A percentile compares a stretch with the other conserved stretches of the same genome.
phyloP scores from a whole-genome alignment of 2,329 filamentous ascomycete species.

The Davidsoniella eucalypti region DNA sequence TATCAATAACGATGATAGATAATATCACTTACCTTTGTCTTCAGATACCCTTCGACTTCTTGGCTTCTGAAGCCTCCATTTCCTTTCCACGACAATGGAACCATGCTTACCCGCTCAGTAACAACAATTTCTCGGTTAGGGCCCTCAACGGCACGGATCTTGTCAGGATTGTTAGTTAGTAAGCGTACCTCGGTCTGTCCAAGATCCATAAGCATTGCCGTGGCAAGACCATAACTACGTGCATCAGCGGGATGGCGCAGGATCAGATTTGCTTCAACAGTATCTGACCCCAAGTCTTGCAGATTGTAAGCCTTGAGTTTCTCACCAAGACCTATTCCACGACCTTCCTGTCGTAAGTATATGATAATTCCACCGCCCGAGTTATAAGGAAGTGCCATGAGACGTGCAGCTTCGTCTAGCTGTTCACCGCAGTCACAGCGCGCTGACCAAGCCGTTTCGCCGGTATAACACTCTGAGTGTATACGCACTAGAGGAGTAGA shows the following conservation, averaged over 20 bases:
- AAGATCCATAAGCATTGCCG: constrained; percentile 79
- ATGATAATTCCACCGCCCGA: constrained; percentile 73
- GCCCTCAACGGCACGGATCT: constrained; percentile 85
- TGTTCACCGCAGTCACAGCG: constrained; percentile 97
- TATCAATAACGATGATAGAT: not conserved
- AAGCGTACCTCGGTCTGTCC: constrained; percentile 64
- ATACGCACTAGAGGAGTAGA: constrained; percentile 64
- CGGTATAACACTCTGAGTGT: constrained; percentile 96
- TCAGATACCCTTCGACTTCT: constrained; percentile 86
- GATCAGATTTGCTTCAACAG: constrained; percentile 85
- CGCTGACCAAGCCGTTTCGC: constrained; percentile 95
- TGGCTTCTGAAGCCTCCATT: constrained; percentile 67
- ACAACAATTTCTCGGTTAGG: constrained; percentile 78
- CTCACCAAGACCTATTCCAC: constrained; percentile 84
- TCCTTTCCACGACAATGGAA: constrained; percentile 83
- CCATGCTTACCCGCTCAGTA: constrained; percentile 83
- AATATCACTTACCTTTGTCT: constrained; percentile 59
- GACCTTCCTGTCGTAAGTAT: constrained; percentile 88
- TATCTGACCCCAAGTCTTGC: constrained; percentile 93
- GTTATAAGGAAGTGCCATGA: constrained; percentile 62
- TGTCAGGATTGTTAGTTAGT: constrained; percentile 94
- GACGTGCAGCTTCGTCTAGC: constrained; percentile 80
- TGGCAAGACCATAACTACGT: constrained; percentile 87
- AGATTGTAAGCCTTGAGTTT: constrained; percentile 98
- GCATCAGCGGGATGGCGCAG: constrained; percentile 88